Base-by-base conservation (phyloP, 106 monocot species). In the Agapanthus africanus region DNA sequence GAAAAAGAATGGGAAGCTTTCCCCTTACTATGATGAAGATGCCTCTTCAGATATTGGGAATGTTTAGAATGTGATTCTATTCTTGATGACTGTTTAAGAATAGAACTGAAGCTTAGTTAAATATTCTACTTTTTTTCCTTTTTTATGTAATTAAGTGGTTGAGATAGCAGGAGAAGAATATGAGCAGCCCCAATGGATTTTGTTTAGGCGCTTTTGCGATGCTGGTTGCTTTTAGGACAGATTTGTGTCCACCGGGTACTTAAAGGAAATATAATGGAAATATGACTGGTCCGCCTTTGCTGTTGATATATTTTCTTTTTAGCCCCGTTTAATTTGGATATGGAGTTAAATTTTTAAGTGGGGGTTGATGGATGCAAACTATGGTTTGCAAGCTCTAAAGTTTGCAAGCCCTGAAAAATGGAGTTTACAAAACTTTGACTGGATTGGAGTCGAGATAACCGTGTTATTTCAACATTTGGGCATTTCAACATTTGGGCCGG, bases 21-120 rank as follows among this genome's bases (percentile, higher is more conserved):
- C 80, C n/a, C n/a, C n/a, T n/a, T n/a, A 73, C 49, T 80, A 80
- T 50, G 26, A 64, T 4, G 80, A 80, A 11, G 74, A 75, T 23
- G 69, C 18, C n/a, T 69, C 69, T 27, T 76, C 76, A 0, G 69
- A 76, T 14, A 57, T 46, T 14, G 69, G 46, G 3, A 76, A 62
- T 32, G 61, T 76, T 23, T 59, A 49, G 4, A 40, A 40, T n/a
- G n/a, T n/a, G 15, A 40, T 65, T 44, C 44, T 44, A 44, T 44
- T 44, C 44, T 16, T 44, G 16, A 16, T 44, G 10, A 44, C 44
- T 44, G 44, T 44, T 44, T 6, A 16, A 1, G 13, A 44, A 44
- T n/a, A 16, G 14, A 44, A 44, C 44, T 44, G 44, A 11, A 14
- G 44, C 13, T 14, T 44, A 44, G 44, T 14, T 44, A 16, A 44